Percentiles rank a stretch among this genome's conserved stretches.
phyloP scores from a whole-genome alignment of 192 early-diverging fungal species.

The Spinellus fusiger region DNA sequence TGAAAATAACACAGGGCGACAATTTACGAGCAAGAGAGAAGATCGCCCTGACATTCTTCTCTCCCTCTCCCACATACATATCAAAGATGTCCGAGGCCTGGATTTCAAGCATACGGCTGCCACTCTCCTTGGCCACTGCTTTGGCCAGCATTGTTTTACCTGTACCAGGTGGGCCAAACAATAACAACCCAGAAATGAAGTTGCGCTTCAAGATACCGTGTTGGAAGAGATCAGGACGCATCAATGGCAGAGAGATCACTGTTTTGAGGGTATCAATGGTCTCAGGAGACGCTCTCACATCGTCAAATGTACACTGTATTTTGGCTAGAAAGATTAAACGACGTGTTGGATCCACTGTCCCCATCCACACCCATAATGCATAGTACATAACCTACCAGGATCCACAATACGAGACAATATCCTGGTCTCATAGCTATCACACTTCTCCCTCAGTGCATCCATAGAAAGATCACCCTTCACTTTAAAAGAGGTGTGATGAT shows the following conservation, averaged over 20 bases:
- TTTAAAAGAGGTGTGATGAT: background rate
- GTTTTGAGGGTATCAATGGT: conserved; percentile 87
- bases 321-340: conserved; percentile 36
- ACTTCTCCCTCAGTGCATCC: conserved; percentile 27
- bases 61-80: conserved; percentile 94
- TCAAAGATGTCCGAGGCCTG: conserved; percentile 73
- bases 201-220: conserved; percentile 62
- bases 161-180: conserved; percentile 87
- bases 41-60: conserved; percentile 91
- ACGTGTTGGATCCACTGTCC: conserved; percentile 15
- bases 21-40: conserved; percentile 90
- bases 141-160: conserved; percentile 85
- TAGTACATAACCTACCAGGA: conserved; percentile 44
- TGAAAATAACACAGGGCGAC: conserved; percentile 92
- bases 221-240: conserved; percentile 72
- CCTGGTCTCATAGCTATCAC: conserved; percentile 68
- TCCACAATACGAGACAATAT: conserved; percentile 77
- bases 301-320: conserved; percentile 54
- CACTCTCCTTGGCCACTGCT: conserved; percentile 78
- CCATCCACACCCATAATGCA: background rate
- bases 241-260: conserved; percentile 70
- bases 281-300: conserved; percentile 66
- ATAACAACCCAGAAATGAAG: conserved; percentile 68
- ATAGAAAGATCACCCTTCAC: conserved; percentile 4
- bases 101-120: conserved; percentile 72